A percentile compares a stretch with the other conserved stretches of the same genome.
These are phyloP conservation scores for Trichosporon sp. DNA, from an alignment of 1,284 basidiomycete species.

Conservation along the genomic window DNA sequence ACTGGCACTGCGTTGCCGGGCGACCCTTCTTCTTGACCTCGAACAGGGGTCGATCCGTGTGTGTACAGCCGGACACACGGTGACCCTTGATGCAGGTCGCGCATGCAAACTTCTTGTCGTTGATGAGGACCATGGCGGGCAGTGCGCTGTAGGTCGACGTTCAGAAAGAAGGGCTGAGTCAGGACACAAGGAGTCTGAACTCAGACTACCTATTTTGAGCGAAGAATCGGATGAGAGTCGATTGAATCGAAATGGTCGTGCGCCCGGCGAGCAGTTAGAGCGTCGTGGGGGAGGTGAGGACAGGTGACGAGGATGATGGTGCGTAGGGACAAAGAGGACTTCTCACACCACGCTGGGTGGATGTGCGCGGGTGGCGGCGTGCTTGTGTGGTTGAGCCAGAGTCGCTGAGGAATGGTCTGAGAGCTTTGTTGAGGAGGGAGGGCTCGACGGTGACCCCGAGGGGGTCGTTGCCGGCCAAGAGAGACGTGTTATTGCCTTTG, in stretches of 20 bases:
- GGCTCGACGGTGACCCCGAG: conserved; percentile 22
- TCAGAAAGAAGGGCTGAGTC: background rate
- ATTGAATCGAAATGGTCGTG: background rate
- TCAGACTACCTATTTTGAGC: too few species aligned
- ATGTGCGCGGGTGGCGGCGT: background rate
- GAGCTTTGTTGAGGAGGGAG: background rate
- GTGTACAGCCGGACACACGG: conserved; percentile 68
- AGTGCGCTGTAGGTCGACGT: background rate
- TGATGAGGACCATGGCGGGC: conserved; percentile 59
- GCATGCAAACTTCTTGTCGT: conserved; percentile 63
- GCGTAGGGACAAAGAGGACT: background rate
- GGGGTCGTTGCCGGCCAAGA: conserved; percentile 21
- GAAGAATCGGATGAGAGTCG: background rate
- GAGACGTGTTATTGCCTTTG: conserved; percentile 16
- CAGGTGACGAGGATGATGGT: background rate
- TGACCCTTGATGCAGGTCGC: conserved; percentile 79
- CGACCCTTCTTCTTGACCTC: conserved; percentile 74
- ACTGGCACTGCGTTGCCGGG: conserved; percentile 71
- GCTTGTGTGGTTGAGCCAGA: background rate
- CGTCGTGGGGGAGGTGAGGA: background rate
- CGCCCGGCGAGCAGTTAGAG: background rate
- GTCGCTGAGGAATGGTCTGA: background rate
- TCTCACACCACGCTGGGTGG: background rate
- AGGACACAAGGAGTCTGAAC: too few species aligned
- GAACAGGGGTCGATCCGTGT: conserved; percentile 67